Percentiles rank a stretch among this genome's conserved stretches.
Evolutionary conservation across 331 rosid genomes (phyloP).

Genomic region (Acacia pycnantha): DNA sequence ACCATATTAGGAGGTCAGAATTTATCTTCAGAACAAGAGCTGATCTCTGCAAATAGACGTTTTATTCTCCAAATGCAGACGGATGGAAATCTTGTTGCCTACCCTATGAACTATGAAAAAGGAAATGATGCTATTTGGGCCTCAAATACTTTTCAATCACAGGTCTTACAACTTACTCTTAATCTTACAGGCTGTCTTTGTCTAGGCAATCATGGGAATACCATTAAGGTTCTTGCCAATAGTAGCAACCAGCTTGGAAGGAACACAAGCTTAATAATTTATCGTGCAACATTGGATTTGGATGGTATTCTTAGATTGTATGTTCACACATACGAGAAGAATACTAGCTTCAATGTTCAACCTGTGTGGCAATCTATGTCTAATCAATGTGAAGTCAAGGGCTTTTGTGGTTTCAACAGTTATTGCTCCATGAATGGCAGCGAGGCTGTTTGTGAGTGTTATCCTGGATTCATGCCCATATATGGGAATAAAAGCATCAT

Average conservation of each 20-base stretch:
- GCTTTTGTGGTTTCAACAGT: conserved; percentile 44
- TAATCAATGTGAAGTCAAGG: conserved; percentile 24
- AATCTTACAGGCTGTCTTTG: conserved; percentile 1
- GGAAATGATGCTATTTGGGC: too few relatives aligned
- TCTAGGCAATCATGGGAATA: too few relatives aligned
- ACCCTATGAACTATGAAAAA: not conserved
- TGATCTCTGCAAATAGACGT: conserved; percentile 26
- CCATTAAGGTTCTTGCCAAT: not conserved
- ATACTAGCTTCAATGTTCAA: too few relatives aligned
- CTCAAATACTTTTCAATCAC: not conserved
- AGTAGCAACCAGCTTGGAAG: not conserved
- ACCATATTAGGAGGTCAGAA: conserved; percentile 38
- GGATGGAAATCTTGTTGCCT: conserved; percentile 17
- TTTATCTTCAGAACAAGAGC: rapidly evolving
- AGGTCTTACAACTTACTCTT: not conserved
- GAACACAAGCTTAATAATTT: too few relatives aligned
- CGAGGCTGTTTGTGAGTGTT: conserved; percentile 21
- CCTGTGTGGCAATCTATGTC: conserved; percentile 3
- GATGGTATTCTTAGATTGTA: too few relatives aligned
- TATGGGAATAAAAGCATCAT: not conserved
- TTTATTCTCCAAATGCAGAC: not conserved
- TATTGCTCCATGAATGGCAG: conserved; percentile 14
- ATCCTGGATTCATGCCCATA: conserved; percentile 29
- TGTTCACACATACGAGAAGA: too few relatives aligned
- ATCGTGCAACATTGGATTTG: too few relatives aligned